These are phyloP conservation scores for Jacaranda mimosifolia DNA, from an alignment of 257 asterid species.

Conservation along the genomic window DNA sequence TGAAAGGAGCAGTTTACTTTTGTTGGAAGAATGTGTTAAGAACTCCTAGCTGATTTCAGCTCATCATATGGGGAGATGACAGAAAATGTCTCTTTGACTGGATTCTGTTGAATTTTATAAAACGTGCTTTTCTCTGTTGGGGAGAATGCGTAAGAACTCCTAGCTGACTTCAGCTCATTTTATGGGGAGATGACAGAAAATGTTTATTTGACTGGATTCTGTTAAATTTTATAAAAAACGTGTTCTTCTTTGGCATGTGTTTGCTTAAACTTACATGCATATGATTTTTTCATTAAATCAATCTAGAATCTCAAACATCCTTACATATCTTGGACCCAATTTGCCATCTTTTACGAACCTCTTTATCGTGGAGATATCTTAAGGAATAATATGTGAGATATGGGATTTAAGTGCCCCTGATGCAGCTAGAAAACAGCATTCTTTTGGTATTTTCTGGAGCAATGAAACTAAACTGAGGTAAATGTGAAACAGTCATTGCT, in stretches of 20 bases:
- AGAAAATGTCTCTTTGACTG: constrained; percentile 1
- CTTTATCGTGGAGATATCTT: too few relatives aligned
- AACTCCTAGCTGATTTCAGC: neutral
- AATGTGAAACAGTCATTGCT: too few relatives aligned
- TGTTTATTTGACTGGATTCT: constrained; percentile 1
- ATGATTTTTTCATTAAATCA: neutral
- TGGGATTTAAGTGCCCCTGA: too few relatives aligned
- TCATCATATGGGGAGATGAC: neutral
- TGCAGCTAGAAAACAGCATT: too few relatives aligned
- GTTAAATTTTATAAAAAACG: neutral
- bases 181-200: neutral
- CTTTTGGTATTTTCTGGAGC: too few relatives aligned
- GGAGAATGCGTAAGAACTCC: neutral
- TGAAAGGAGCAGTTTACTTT: neutral
- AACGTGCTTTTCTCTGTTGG: neutral
- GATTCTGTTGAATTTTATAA: neutral
- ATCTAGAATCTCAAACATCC: too few relatives aligned
- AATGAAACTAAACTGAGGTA: too few relatives aligned
- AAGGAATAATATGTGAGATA: too few relatives aligned
- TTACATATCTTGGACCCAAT: too few relatives aligned
- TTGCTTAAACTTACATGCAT: neutral
- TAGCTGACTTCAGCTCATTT: neutral
- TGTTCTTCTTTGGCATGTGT: neutral
- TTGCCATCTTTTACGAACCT: too few relatives aligned
- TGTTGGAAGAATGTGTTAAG: neutral